phyloP scores from a whole-genome alignment of 495 filamentous ascomycete genomes.

The Talaromyces trachyspermus region DNA sequence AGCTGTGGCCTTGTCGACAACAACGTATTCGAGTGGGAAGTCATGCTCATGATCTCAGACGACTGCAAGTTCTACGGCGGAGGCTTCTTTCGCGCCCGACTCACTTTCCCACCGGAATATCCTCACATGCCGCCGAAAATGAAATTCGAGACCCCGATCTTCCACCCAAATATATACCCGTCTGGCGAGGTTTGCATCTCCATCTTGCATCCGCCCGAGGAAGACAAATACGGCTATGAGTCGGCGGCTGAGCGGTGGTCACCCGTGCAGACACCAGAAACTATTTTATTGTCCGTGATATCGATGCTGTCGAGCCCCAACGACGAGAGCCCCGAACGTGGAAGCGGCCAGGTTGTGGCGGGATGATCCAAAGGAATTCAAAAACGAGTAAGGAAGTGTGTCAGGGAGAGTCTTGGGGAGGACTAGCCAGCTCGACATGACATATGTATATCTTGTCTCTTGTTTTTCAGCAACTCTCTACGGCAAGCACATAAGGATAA shows the following conservation, averaged over 20 bases:
- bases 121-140: slow-evolving; percentile 86
- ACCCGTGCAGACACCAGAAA: slow-evolving; percentile 95
- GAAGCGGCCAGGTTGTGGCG: slow-evolving; percentile 86
- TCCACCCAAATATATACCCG: slow-evolving; percentile 93
- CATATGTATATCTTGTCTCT: not conserved
- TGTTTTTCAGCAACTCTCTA: not conserved
- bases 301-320: slow-evolving; percentile 90
- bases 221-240: slow-evolving; percentile 95
- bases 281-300: slow-evolving; percentile 86
- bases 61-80: slow-evolving; percentile 94
- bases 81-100: slow-evolving; percentile 80
- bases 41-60: slow-evolving; percentile 97
- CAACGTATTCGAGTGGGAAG: slow-evolving; percentile 99
- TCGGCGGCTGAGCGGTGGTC: slow-evolving; percentile 87
- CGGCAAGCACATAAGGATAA: too few species aligned
- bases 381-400: slow-evolving; percentile 68
- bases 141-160: slow-evolving; percentile 81
- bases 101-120: slow-evolving; percentile 75
- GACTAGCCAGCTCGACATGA: slow-evolving; percentile 30
- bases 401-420: slow-evolving; percentile 78
- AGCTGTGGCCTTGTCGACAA: slow-evolving; percentile 80
- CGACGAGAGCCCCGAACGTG: slow-evolving; percentile 91
- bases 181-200: slow-evolving; percentile 92
- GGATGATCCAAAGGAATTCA: slow-evolving; percentile 74
- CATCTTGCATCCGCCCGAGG: slow-evolving; percentile 92